Evolutionary conservation across 108 stramenopile genomes (phyloP), one percentile per base, ranked within the genome.

Genomic region (Pseudonitzschia multiseries): DNA sequence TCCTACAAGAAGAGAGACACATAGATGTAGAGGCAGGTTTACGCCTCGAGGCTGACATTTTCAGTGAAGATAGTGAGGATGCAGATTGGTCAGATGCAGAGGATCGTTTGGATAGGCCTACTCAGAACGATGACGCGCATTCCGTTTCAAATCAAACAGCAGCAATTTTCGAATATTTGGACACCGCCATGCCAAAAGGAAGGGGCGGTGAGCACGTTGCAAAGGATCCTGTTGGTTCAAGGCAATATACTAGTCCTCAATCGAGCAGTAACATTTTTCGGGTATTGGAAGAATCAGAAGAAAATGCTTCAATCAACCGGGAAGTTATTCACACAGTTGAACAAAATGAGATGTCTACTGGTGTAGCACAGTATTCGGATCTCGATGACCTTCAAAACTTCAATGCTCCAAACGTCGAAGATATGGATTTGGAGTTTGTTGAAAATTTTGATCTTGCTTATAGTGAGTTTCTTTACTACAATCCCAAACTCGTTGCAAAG

Each of bases 341-440:
- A 17, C 12, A 32, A 33, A 33, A 65, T 65, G 64, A 36, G 42
- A 66, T 9, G 32, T 17, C 2, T 40, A 66, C 26, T 41, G 27
- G 31, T 66, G 12, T 24, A 26, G 53, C 4, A 36, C 36, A 29
- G 13, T 32, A 32, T 20, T 22, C 22, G 46, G 40, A 67, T 0
- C 0, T 43, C 29, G n/a, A 3, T 29, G 41, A 70, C 67, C 46
- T 22, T 56, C 22, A 29, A 48, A 28, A 68, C 8, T 50, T 50
- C 44, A 51, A 44, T 62, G 61, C 15, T 20, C 0, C 41, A 40
- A 40, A 70, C 33, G 51, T 57, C 13, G 53, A 52, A 56, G 69
- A 80, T 2, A 73, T 81, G 26, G 84, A 85, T 61, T 29, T 81
- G 50, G 62, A 62, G 8, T 82, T 86, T 64, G 84, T 82, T 8